phyloP scores from a whole-genome alignment of 805 yeast genomes.

The Saccharomycopsis lassenensis region DNA sequence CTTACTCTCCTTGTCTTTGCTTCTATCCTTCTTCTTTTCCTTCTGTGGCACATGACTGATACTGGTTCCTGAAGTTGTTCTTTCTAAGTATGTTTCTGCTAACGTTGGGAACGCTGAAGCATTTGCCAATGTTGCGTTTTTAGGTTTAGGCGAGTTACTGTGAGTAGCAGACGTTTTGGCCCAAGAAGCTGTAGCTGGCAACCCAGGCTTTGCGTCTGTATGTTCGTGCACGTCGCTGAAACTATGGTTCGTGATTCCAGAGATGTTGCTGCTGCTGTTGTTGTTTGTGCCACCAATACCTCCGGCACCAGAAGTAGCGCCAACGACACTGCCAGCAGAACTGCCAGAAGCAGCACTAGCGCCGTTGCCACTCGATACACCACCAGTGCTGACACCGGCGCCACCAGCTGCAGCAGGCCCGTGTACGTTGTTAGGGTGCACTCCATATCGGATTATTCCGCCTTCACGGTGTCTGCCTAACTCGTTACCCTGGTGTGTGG shows the following conservation, averaged over 20 bases:
- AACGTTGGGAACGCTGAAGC: conserved; percentile 50
- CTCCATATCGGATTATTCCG: conserved; percentile 25
- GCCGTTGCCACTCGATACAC: neutral
- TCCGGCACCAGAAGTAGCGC: conserved; percentile 1
- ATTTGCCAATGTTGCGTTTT: conserved; percentile 24
- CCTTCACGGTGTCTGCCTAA: conserved; percentile 27
- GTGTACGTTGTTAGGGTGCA: conserved; percentile 19
- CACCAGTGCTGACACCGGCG: neutral
- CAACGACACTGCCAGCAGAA: neutral
- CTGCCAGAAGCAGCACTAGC: neutral
- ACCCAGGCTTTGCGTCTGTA: conserved; percentile 27
- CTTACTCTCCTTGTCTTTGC: conserved; percentile 25
- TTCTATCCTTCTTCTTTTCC: conserved; percentile 23
- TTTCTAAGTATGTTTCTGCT: conserved; percentile 33
- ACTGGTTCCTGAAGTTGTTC: conserved; percentile 24
- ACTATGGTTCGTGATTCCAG: too few relatives aligned
- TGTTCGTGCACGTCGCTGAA: conserved; percentile 10
- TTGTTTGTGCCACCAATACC: neutral
- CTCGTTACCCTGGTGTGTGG: conserved; percentile 61
- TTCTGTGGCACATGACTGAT: conserved; percentile 14
- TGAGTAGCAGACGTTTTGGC: conserved; percentile 31
- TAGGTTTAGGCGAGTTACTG: conserved; percentile 21
- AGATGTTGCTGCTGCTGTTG: neutral
- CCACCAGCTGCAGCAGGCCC: neutral
- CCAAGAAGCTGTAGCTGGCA: conserved; percentile 72